These are phyloP conservation scores for Miscanthus lutarioriparius DNA, from an alignment of 176 grass and related monocot species.

Conservation along the genomic window DNA sequence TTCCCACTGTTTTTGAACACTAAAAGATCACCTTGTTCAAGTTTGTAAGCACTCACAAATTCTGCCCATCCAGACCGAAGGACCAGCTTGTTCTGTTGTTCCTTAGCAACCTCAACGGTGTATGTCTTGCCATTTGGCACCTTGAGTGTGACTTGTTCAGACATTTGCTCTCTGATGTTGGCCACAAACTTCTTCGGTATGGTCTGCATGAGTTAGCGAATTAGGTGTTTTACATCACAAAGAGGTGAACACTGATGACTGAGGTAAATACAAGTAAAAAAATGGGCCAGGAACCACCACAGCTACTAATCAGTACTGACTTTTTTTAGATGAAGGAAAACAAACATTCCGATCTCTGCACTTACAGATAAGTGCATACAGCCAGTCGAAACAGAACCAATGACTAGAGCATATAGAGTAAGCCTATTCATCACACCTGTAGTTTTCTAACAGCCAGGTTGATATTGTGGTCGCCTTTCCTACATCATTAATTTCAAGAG, in stretches of 20 bases:
- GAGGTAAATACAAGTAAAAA: background rate
- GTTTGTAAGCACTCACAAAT: slow-evolving; percentile 33
- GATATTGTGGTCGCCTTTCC: background rate
- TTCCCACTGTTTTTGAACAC: slow-evolving; percentile 43
- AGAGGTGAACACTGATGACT: background rate
- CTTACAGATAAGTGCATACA: background rate
- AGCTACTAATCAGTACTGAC: background rate
- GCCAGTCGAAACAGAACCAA: background rate
- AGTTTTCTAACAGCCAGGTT: background rate
- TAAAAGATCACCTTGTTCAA: slow-evolving; percentile 29
- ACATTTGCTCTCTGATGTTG: slow-evolving; percentile 34
- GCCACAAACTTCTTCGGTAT: slow-evolving; percentile 50
- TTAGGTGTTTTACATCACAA: background rate
- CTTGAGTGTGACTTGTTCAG: slow-evolving; percentile 43
- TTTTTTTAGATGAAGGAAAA: background rate
- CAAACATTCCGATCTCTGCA: background rate
- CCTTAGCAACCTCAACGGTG: slow-evolving; percentile 27
- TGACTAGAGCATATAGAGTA: background rate
- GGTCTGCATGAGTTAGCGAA: slow-evolving; percentile 13
- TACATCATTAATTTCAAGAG: background rate
- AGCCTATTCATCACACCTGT: background rate
- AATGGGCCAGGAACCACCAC: background rate
- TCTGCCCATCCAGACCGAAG: slow-evolving; percentile 44
- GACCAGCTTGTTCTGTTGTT: slow-evolving; percentile 6
- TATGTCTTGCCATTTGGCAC: slow-evolving; percentile 31